These are phyloP conservation scores for Tetrahymena borealis DNA, from an alignment of 73 alveolate species.

Conservation along the genomic window DNA sequence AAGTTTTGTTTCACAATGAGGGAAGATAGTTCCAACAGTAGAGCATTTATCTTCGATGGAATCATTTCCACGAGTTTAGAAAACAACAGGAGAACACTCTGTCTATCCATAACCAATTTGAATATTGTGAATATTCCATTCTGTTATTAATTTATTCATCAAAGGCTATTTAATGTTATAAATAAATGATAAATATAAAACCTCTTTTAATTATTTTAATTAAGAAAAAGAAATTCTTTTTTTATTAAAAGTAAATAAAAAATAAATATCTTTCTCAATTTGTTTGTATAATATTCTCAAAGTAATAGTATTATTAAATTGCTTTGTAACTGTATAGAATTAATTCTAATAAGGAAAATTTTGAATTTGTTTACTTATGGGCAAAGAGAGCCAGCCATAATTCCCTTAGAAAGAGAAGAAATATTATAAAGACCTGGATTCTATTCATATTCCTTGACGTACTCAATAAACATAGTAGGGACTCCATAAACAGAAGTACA, in stretches of 20 bases:
- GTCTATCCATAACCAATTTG: slow-evolving; percentile 33
- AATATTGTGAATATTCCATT: slow-evolving; percentile 5
- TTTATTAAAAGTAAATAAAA: too few species aligned
- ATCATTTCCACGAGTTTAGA: slow-evolving; percentile 11
- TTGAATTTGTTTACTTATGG: slow-evolving; percentile 45
- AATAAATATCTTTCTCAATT: too few species aligned
- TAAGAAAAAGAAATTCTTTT: too few species aligned
- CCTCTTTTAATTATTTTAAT: too few species aligned
- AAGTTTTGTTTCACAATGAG: slow-evolving; percentile 45
- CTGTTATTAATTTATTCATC: neutral
- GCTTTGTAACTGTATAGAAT: neutral
- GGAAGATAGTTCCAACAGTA: slow-evolving; percentile 53
- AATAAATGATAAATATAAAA: neutral
- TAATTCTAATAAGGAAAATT: neutral
- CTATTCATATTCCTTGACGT: slow-evolving; percentile 42
- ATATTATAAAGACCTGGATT: slow-evolving; percentile 20
- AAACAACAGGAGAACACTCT: slow-evolving; percentile 26
- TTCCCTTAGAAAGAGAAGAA: slow-evolving; percentile 53
- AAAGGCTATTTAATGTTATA: neutral
- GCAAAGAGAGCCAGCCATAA: slow-evolving; percentile 68
- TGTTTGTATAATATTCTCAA: too few species aligned
- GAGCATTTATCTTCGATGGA: slow-evolving; percentile 23
- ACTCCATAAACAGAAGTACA: slow-evolving; percentile 66
- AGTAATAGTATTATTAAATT: too few species aligned
- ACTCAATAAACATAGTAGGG: slow-evolving; percentile 72